These are phyloP conservation scores for Penicillium canescens DNA, from an alignment of 495 filamentous ascomycete genomes.

Conservation along the genomic window DNA sequence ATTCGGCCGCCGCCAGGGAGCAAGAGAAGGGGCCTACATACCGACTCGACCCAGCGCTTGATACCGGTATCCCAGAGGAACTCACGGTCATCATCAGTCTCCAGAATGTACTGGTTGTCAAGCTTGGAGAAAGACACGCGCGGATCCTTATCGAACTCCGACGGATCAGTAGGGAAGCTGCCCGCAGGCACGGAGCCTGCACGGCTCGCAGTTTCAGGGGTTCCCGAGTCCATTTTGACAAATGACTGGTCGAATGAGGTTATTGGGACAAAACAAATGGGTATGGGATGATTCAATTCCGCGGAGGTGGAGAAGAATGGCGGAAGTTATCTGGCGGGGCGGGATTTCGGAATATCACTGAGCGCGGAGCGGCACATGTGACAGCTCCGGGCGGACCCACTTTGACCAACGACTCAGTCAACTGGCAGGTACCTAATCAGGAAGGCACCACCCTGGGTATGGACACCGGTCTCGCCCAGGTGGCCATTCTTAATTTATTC, in stretches of 20 bases:
- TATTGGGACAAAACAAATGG: neutral
- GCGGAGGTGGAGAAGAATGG: neutral
- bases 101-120: constrained; percentile 78
- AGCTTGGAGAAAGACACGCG: constrained; percentile 84
- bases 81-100: constrained; percentile 81
- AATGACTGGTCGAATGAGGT: neutral
- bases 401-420: no score
- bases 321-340: neutral
- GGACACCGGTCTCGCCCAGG: no score
- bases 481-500: neutral
- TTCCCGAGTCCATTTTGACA: constrained; percentile 22
- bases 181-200: constrained; percentile 14
- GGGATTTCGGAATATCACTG: neutral
- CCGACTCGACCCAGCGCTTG: constrained; percentile 77
- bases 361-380: no score
- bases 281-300: neutral
- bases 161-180: constrained; percentile 67
- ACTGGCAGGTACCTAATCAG: no score
- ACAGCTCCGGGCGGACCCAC: neutral
- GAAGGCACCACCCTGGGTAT: neutral
- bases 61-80: constrained; percentile 74
- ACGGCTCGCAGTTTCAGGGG: constrained; percentile 8
- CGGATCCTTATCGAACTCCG: constrained; percentile 77
- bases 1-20: constrained; percentile 3
- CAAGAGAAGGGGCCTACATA: constrained; percentile 37